Base-by-base conservation (phyloP, 352 stramenopile genomes). In the Pythium myriotylum region DNA sequence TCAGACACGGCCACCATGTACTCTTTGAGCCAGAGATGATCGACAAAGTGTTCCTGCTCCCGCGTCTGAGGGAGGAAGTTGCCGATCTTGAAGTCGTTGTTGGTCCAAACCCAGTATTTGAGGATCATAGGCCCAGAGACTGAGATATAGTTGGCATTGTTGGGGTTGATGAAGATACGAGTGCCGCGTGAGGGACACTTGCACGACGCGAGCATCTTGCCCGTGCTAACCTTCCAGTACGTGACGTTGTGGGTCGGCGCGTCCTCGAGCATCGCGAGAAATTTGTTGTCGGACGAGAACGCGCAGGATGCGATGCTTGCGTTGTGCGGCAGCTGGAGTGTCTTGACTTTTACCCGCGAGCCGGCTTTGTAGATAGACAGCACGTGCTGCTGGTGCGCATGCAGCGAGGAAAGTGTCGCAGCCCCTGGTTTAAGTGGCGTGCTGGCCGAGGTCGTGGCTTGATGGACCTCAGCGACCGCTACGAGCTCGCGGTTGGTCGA, bases 41-140 rank as follows among this genome's bases (percentile, higher is more conserved):
- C 85, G 3, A 89, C 81, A 52, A 91, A 92, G 65, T 92, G 83
- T 39, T 92, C 82, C 37, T 92, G 83, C n/a, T 94, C 85, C 2
- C 84, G 76, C 8, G 85, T 68, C 35, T 82, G 81, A 9, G 83
- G 83, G 0, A 92, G 29, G n/a, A 92, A 87, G 47, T 89, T 91
- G 22, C 76, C 73, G 46, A 89, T 92, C 40, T 84, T 87, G 54
- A 92, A 89, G 40, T 91, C 83, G 41, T 76, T 86, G 23, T 87
- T 89, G 2, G 76, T 88, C 73, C 86, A 88, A 10, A 88, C 58
- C 83, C 83, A 94, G 51, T 84, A 88, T 40, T 91, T 91, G 7
- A 94, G 67, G 4, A 89, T 81, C 61, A 82, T 89, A 1, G 83
- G 84, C 0, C 85, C 85, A 3, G 83, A 92, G 8, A 92, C 81